Percentiles rank a stretch among this genome's conserved stretches.
phyloP scores from a whole-genome alignment of 2,329 filamentous ascomycete species.

The Xylaria multiplex region DNA sequence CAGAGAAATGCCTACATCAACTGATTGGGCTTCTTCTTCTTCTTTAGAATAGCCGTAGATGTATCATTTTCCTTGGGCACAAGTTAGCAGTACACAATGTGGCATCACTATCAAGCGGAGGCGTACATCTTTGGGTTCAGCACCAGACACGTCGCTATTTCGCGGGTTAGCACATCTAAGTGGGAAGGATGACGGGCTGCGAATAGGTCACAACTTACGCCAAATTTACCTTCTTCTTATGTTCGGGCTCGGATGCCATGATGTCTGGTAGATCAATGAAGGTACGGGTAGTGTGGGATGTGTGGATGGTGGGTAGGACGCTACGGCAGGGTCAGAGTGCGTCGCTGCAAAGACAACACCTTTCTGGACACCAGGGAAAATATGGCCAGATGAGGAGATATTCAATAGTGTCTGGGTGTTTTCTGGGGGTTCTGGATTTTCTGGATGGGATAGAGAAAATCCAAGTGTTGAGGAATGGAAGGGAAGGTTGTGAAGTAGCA shows the following conservation, averaged over 20 bases:
- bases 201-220: constrained; percentile 65
- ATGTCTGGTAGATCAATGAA: constrained; percentile 53
- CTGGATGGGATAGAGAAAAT: constrained; percentile 18
- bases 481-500: constrained; percentile 30
- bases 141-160: constrained; percentile 84
- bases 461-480: constrained; percentile 22
- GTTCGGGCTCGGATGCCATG: constrained; percentile 77
- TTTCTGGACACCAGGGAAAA: constrained; percentile 3
- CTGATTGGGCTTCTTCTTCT: constrained; percentile 99
- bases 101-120: constrained; percentile 38
- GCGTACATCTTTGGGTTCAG: constrained; percentile 84
- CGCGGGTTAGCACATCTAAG: constrained; percentile 51
- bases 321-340: neutral
- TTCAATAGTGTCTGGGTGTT: neutral
- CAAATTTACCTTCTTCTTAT: constrained; percentile 86
- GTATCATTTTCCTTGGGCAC: constrained; percentile 80
- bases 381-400: constrained; percentile 21
- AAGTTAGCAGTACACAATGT: constrained; percentile 39
- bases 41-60: constrained; percentile 96
- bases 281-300: constrained; percentile 5
- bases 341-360: constrained; percentile 6
- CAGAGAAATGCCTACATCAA: constrained; percentile 73
- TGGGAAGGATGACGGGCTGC: constrained; percentile 7
- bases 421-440: too few species aligned
- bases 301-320: constrained; percentile 7